Evolutionary conservation across 2,329 filamentous ascomycete genomes (phyloP), one percentile per base, ranked within the genome.

Genomic region (Epichloe bromicola): DNA sequence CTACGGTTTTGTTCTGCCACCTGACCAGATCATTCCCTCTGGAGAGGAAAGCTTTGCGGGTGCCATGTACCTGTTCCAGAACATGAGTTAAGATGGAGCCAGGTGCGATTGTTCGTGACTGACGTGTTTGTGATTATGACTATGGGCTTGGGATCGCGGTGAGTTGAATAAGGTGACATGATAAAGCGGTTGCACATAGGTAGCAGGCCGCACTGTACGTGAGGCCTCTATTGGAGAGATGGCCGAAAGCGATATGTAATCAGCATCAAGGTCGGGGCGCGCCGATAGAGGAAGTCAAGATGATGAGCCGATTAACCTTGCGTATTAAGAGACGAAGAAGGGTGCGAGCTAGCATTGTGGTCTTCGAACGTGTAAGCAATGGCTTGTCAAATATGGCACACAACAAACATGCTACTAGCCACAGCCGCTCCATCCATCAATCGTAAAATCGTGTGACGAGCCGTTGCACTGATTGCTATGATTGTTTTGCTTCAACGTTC

Each of bases 41-140:
- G 68, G 68, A 10, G 63, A 71, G 53, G 71, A 74, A 58, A 63
- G 66, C 4, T 72, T 63, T 57, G 70, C 70, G 1, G 71, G 69
- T 6, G 70, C 89, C 17, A 69, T 82, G 59, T 83, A 85, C 54
- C 76, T 90, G 51, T 58, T 74, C 33, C 50, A 59, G 39, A 68
- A 69, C 51, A 68, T 72, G 61, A 63, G 65, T 50, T 68, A 60
- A 49, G 33, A 33, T 3, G 20, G 19, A 19, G 12, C 15, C 19
- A 2, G 40, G 30, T 23, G 15, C 6, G 15, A 10, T 19, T 39
- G 47, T 23, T 43, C 33, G 3, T 43, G 41, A 20, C 20, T 14
- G 14, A 6, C 10, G 19, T 43, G 11, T 19, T 30, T 43, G 41
- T 15, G n/a, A 11, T 41, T 7, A 20, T 41, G 5, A 15, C 15